Conservation (phyloP, 2,329 filamentous ascomycete genomes). For the Fusarium clavum region DNA sequence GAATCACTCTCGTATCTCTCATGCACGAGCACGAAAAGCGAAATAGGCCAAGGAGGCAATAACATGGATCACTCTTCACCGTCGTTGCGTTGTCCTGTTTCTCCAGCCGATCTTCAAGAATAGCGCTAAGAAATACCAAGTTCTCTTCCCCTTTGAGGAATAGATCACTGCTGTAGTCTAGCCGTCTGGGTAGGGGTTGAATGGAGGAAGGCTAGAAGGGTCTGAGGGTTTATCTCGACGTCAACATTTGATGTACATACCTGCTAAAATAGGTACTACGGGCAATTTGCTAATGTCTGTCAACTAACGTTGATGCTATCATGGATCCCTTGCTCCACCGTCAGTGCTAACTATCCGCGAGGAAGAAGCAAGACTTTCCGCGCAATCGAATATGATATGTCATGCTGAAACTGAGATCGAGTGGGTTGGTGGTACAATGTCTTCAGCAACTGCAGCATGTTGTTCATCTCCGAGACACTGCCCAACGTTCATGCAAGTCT, state of each 20-base stretch:
- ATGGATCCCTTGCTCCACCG: neutral
- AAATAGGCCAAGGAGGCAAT: slow-evolving; percentile 27
- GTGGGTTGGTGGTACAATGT: neutral
- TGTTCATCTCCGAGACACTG: slow-evolving; percentile 9
- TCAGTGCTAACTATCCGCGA: neutral
- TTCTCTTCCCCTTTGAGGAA: slow-evolving; percentile 15
- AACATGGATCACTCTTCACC: slow-evolving; percentile 23
- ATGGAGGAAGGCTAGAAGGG: slow-evolving; percentile 5
- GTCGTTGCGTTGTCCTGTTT: slow-evolving; percentile 22
- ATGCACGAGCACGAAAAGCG: slow-evolving; percentile 29
- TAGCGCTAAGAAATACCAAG: slow-evolving; percentile 25
- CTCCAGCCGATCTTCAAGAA: slow-evolving; percentile 25
- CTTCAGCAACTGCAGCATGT: neutral
- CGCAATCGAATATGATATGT: slow-evolving; percentile 12
- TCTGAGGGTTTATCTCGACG: slow-evolving; percentile 1
- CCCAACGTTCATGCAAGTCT: slow-evolving; percentile 17
- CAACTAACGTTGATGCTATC: neutral
- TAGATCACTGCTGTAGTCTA: slow-evolving; percentile 20
- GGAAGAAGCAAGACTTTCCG: neutral
- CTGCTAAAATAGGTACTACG: neutral
- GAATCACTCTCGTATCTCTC: slow-evolving; percentile 27
- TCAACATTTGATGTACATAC: neutral
- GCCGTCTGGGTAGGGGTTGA: slow-evolving; percentile 15
- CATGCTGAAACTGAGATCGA: neutral
- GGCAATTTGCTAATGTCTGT: neutral